Evolutionary conservation across 352 stramenopile genomes (phyloP).

Genomic region (Globisporangium iwayamae): DNA sequence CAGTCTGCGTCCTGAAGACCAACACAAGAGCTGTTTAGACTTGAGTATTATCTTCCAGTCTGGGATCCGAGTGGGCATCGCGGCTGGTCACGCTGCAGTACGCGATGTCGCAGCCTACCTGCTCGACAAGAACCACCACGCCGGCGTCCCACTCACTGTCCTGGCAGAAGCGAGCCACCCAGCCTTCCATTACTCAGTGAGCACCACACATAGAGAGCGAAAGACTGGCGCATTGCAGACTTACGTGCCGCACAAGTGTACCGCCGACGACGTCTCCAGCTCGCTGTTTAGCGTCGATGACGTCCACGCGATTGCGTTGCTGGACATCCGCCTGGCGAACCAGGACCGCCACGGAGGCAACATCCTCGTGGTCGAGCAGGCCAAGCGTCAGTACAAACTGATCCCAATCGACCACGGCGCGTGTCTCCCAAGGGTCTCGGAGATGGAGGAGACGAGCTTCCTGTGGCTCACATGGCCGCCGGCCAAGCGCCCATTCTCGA

Average conservation of each 20-base stretch:
- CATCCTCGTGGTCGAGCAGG: slow-evolving; percentile 42
- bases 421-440: slow-evolving; percentile 46
- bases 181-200: slow-evolving; percentile 28
- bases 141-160: slow-evolving; percentile 46
- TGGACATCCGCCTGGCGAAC: slow-evolving; percentile 81
- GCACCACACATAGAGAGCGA: not conserved
- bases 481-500: slow-evolving; percentile 42
- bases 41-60: not conserved
- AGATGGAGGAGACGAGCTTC: slow-evolving; percentile 59
- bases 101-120: slow-evolving; percentile 59
- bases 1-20: not conserved
- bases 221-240: slow-evolving; percentile 57
- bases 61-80: slow-evolving; percentile 47
- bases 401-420: slow-evolving; percentile 79
- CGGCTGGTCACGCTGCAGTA: slow-evolving; percentile 37
- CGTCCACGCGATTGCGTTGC: slow-evolving; percentile 65
- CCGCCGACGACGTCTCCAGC: slow-evolving; percentile 54
- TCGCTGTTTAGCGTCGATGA: slow-evolving; percentile 40
- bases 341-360: slow-evolving; percentile 81
- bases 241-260: slow-evolving; percentile 62
- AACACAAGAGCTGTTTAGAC: not conserved
- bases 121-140: slow-evolving; percentile 39
- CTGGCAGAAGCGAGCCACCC: slow-evolving; percentile 35
- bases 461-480: slow-evolving; percentile 73
- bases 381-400: slow-evolving; percentile 31